Evolutionary conservation across 116 monocot genomes (phyloP).

Genomic region (Thalassia testudinum): DNA sequence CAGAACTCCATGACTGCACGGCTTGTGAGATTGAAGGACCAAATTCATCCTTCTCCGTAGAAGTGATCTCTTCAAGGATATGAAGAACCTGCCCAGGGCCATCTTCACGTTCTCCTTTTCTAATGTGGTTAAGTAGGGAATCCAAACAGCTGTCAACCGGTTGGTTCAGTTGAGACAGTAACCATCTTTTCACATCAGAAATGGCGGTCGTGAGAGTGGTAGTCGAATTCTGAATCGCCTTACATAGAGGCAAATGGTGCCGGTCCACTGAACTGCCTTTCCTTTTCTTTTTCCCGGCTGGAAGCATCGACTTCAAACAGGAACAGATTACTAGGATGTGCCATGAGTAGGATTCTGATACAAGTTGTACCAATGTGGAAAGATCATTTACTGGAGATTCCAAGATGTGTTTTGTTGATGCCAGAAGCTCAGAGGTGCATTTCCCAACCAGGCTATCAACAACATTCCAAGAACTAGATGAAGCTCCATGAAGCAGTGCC

Average conservation of each 20-base stretch:
- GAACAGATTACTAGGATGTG: constrained; percentile 60
- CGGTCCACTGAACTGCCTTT: constrained; percentile 21
- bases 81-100: constrained; percentile 26
- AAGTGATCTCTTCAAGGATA: constrained; percentile 29
- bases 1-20: constrained; percentile 47
- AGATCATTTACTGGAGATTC: constrained; percentile 33
- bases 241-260: constrained; percentile 11
- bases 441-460: constrained; percentile 43
- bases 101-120: constrained; percentile 3
- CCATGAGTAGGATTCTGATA: constrained; percentile 69
- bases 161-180: constrained; percentile 26
- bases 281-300: constrained; percentile 80
- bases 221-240: constrained; percentile 23
- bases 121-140: constrained; percentile 23
- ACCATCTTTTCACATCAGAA: constrained; percentile 27
- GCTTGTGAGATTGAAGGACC: constrained; percentile 49
- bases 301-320: constrained; percentile 38
- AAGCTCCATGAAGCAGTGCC: constrained; percentile 7
- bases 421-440: constrained; percentile 30
- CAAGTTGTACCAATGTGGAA: constrained; percentile 40
- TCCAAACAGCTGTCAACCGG: constrained; percentile 49
- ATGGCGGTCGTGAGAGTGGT: constrained; percentile 25
- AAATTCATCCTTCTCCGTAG: constrained; percentile 16
- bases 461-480: constrained; percentile 31
- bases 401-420: constrained; percentile 5